A percentile compares a stretch with the other conserved stretches of the same genome.
Evolutionary conservation across 2,329 filamentous ascomycete species (phyloP).

Genomic region (Lachnellula willkommii): DNA sequence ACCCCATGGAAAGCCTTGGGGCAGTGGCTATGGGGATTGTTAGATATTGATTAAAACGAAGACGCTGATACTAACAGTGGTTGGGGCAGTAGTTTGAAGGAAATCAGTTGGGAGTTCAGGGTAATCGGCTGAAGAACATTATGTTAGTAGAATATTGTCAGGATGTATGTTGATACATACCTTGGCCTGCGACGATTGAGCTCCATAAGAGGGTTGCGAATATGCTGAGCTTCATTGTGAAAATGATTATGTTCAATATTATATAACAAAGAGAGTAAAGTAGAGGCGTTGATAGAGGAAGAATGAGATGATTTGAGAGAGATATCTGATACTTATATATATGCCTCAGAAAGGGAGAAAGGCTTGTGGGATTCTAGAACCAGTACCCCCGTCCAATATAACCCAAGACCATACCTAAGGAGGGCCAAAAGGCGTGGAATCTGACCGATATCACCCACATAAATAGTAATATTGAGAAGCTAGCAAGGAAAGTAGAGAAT

Average conservation of each 20-base stretch:
- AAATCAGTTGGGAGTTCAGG: not conserved
- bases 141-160: not conserved
- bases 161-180: not conserved
- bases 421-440: no score
- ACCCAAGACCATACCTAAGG: no score
- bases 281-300: no score
- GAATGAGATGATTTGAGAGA: no score
- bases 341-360: no score
- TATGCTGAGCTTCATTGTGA: not conserved
- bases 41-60: not conserved
- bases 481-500: no score
- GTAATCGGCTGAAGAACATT: not conserved
- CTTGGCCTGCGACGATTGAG: not conserved
- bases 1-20: slow-evolving; percentile 49
- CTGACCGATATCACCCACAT: no score
- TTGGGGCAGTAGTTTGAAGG: not conserved
- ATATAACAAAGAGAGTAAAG: no score
- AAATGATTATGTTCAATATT: not conserved
- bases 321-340: no score
- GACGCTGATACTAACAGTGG: not conserved
- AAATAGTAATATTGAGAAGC: no score
- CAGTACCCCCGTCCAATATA: no score
- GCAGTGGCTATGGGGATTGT: slow-evolving; percentile 32
- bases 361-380: no score
- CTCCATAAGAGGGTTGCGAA: not conserved